Evolutionary conservation across 805 yeast species (phyloP).

Genomic region (Sugiyamaella marilandica): DNA sequence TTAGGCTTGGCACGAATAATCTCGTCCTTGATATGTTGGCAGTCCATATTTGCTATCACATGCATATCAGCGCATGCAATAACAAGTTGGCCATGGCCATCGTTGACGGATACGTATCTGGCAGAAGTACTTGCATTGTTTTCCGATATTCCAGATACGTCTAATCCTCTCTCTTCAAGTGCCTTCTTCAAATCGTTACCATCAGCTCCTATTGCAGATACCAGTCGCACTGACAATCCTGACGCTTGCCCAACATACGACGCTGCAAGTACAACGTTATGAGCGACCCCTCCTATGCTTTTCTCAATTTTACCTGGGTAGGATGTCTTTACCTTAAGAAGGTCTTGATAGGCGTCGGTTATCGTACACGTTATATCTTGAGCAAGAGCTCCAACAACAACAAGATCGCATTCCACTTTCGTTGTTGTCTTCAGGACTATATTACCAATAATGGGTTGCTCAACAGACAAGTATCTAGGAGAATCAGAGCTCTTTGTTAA

Average conservation of each 20-base stretch:
- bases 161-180: slow-evolving; percentile 30
- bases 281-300: slow-evolving; percentile 80
- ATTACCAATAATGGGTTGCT: background rate
- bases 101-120: slow-evolving; percentile 69
- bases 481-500: too few species aligned
- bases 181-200: slow-evolving; percentile 18
- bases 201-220: slow-evolving; percentile 63
- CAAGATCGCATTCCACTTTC: slow-evolving; percentile 25
- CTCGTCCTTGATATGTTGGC: slow-evolving; percentile 39
- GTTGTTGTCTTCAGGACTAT: background rate
- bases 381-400: slow-evolving; percentile 72
- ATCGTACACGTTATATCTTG: slow-evolving; percentile 62
- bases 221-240: slow-evolving; percentile 34
- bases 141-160: slow-evolving; percentile 39
- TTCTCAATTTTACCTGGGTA: slow-evolving; percentile 60
- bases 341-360: slow-evolving; percentile 29
- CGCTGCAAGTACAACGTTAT: slow-evolving; percentile 68
- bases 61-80: slow-evolving; percentile 84
- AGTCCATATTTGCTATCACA: slow-evolving; percentile 50
- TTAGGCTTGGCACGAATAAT: slow-evolving; percentile 43
- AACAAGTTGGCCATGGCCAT: slow-evolving; percentile 54
- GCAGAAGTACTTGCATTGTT: slow-evolving; percentile 45
- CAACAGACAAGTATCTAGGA: background rate
- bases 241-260: slow-evolving; percentile 29
- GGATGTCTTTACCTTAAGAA: slow-evolving; percentile 49